These are phyloP conservation scores for Penicillium digitatum DNA, from an alignment of 2,329 filamentous ascomycete genomes.

Conservation along the genomic window DNA sequence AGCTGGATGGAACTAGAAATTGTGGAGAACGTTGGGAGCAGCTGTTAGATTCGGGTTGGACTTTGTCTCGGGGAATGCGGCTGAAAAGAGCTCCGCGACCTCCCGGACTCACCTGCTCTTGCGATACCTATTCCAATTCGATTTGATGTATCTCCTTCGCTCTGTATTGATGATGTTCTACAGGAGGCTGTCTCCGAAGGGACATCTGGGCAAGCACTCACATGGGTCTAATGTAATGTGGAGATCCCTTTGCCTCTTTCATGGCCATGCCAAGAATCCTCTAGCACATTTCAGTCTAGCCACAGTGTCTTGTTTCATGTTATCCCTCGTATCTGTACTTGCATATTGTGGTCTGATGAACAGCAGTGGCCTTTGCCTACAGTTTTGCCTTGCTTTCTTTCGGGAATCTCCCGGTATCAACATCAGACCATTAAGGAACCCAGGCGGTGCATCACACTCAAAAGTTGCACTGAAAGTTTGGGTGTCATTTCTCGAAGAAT, in stretches of 20 bases:
- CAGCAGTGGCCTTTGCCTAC: background rate
- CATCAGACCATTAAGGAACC: constrained; percentile 8
- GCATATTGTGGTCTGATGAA: background rate
- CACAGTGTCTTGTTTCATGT: too few relatives aligned
- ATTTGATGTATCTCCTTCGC: background rate
- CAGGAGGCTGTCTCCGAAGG: background rate
- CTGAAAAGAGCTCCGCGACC: background rate
- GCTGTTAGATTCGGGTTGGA: background rate
- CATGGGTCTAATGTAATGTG: background rate
- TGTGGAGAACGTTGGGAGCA: background rate
- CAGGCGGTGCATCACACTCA: constrained; percentile 2
- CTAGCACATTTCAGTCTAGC: too few relatives aligned
- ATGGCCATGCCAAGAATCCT: background rate
- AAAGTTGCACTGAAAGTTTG: constrained; percentile 2
- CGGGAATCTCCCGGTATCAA: background rate
- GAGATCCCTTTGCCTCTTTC: background rate
- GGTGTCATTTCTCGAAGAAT: constrained; percentile 7
- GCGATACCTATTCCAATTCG: background rate
- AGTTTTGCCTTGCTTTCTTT: constrained; percentile 1
- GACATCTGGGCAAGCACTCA: background rate
- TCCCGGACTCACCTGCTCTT: background rate
- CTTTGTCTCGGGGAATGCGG: background rate
- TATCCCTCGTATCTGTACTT: background rate
- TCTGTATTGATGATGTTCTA: background rate
- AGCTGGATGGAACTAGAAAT: background rate